Conservation (phyloP, 371 early-diverging fungal species). For the Rhizopus arrhizus region DNA sequence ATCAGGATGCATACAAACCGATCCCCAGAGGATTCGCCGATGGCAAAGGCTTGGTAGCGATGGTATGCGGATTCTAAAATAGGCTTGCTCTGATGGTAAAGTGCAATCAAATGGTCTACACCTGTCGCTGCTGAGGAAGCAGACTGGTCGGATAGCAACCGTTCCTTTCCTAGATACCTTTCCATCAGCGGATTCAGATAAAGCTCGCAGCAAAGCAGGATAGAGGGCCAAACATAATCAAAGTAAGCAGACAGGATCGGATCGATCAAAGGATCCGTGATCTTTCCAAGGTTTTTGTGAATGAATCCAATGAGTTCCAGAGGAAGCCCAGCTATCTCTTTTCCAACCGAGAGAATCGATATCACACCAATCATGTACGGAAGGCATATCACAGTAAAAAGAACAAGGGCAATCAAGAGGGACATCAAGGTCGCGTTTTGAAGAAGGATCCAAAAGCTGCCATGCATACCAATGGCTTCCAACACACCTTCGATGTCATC, state of each 20-base stretch:
- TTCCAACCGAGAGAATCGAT: constrained; percentile 31
- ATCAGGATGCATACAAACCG: constrained; percentile 39
- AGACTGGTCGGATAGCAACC: neutral
- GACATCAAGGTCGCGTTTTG: constrained; percentile 83
- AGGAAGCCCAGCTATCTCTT: constrained; percentile 48
- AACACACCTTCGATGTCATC: constrained; percentile 83
- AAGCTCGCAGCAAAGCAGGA: neutral
- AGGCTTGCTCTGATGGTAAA: constrained; percentile 16
- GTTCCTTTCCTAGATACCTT: neutral
- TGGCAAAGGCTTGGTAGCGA: constrained; percentile 42
- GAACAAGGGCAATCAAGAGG: constrained; percentile 68
- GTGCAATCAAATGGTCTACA: constrained; percentile 1
- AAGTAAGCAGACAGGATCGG: constrained; percentile 41
- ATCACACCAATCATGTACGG: constrained; percentile 75
- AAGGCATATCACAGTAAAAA: constrained; percentile 73
- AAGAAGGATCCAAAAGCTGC: constrained; percentile 71
- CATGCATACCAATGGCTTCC: constrained; percentile 89
- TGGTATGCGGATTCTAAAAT: constrained; percentile 12
- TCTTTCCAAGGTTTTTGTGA: constrained; percentile 17
- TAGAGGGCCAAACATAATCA: constrained; percentile 12
- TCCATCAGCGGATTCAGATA: neutral
- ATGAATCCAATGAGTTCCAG: constrained; percentile 45
- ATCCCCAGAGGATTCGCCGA: constrained; percentile 33
- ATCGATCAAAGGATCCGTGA: constrained; percentile 63
- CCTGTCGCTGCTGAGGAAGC: neutral